phyloP scores from a whole-genome alignment of 176 grass and related monocot genomes.

The Rhynchospora pubera region DNA sequence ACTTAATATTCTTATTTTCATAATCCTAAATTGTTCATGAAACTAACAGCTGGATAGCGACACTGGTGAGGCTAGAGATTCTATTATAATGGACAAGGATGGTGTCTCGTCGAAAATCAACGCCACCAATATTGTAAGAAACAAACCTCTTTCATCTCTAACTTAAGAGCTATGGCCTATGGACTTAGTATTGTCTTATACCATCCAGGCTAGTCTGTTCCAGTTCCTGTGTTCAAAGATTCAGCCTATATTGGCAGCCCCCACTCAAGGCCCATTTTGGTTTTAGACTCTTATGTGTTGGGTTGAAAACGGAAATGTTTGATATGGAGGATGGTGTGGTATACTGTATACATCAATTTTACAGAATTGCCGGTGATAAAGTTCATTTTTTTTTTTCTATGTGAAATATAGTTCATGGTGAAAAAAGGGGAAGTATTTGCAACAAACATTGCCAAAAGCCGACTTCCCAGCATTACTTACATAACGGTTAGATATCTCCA shows the following conservation, averaged over 20 bases:
- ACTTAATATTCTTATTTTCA: background rate
- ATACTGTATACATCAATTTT: background rate
- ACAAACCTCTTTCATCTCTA: slow-evolving; percentile 3
- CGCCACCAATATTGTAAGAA: slow-evolving; percentile 80
- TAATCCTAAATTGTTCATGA: slow-evolving; percentile 7
- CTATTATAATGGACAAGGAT: slow-evolving; percentile 86
- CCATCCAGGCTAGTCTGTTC: background rate
- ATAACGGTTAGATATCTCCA: slow-evolving; percentile 49
- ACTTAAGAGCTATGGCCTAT: background rate
- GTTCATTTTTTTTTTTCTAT: background rate
- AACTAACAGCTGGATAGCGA: slow-evolving; percentile 60
- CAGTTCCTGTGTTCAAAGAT: background rate
- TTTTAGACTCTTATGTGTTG: background rate
- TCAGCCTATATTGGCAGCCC: background rate
- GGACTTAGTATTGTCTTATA: background rate
- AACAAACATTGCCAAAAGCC: slow-evolving; percentile 76
- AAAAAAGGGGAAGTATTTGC: slow-evolving; percentile 52
- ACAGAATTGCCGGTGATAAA: slow-evolving; percentile 13
- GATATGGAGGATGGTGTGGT: background rate
- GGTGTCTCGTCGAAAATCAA: slow-evolving; percentile 91
- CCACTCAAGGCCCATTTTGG: background rate
- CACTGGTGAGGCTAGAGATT: slow-evolving; percentile 51
- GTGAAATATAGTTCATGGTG: slow-evolving; percentile 68
- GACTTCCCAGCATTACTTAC: slow-evolving; percentile 78
- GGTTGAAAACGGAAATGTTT: background rate